Conservation (phyloP, 768 basidiomycete species). For the Xerocomellus chrysenteron region DNA sequence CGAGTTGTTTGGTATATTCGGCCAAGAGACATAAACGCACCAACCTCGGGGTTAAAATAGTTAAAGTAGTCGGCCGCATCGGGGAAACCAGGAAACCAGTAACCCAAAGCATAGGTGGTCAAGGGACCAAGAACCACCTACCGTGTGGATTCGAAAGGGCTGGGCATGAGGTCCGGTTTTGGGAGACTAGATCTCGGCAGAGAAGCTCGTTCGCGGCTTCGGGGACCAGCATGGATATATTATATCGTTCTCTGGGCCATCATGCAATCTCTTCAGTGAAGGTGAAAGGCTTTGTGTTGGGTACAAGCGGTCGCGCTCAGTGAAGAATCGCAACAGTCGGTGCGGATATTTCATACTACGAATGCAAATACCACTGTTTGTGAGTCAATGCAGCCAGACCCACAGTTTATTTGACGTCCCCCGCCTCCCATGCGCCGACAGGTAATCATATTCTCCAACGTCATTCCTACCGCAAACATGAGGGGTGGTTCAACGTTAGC, state of each 20-base stretch:
- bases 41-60: neutral
- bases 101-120: neutral
- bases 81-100: neutral
- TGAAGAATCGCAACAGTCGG: neutral
- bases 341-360: neutral
- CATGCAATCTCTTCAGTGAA: too few species aligned
- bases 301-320: too few species aligned
- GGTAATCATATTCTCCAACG: neutral
- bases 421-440: slow-evolving; percentile 3
- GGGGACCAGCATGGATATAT: neutral
- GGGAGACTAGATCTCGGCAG: too few species aligned
- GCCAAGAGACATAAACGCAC: neutral
- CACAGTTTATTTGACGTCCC: neutral
- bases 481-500: neutral
- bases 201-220: neutral
- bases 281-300: too few species aligned
- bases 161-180: too few species aligned
- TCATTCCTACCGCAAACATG: neutral
- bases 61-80: neutral
- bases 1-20: neutral
- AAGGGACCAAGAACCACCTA: too few species aligned
- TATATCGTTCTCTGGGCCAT: neutral
- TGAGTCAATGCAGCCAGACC: neutral
- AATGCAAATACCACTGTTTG: neutral
- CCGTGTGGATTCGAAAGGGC: too few species aligned